Evolutionary conservation across 2,329 filamentous ascomycete species (phyloP).

Genomic region (Aspergillus sergii): DNA sequence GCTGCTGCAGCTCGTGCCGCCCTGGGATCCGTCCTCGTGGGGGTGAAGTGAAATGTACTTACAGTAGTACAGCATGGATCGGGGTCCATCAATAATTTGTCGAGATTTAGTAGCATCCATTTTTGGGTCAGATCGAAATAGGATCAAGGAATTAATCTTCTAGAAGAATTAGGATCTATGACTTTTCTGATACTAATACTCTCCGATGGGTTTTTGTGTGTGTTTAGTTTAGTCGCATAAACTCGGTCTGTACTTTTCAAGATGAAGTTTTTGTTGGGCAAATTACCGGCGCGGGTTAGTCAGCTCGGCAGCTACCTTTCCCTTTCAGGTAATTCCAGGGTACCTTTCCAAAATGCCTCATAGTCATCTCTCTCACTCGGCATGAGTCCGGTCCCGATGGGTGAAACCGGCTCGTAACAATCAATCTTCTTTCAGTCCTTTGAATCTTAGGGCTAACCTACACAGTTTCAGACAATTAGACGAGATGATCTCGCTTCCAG

Average conservation of each 20-base stretch:
- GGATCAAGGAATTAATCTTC: neutral
- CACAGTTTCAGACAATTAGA: neutral
- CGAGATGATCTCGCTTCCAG: too few species aligned
- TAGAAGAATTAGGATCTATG: neutral
- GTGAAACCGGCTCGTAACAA: constrained; percentile 12
- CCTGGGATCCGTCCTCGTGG: constrained; percentile 4
- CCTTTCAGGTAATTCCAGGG: neutral
- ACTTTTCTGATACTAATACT: neutral
- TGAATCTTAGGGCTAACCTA: neutral
- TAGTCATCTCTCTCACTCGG: constrained; percentile 10
- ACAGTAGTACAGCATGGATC: constrained; percentile 3
- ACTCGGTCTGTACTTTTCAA: neutral
- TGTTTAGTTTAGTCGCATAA: neutral
- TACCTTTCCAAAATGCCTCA: constrained; percentile 23
- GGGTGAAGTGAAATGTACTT: neutral
- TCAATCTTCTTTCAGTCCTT: neutral
- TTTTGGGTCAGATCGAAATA: neutral
- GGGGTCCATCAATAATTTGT: neutral
- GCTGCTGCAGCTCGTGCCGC: constrained; percentile 2
- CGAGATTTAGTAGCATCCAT: neutral
- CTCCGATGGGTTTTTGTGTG: neutral
- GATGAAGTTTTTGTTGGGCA: neutral
- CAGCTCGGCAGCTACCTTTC: constrained; percentile 1
- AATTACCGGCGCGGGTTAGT: constrained; percentile 1
- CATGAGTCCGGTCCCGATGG: constrained; percentile 2